A percentile compares a stretch with the other conserved stretches of the same genome.
Evolutionary conservation across 2,329 filamentous ascomycete genomes (phyloP).

Genomic region (Elsinoe batatas): DNA sequence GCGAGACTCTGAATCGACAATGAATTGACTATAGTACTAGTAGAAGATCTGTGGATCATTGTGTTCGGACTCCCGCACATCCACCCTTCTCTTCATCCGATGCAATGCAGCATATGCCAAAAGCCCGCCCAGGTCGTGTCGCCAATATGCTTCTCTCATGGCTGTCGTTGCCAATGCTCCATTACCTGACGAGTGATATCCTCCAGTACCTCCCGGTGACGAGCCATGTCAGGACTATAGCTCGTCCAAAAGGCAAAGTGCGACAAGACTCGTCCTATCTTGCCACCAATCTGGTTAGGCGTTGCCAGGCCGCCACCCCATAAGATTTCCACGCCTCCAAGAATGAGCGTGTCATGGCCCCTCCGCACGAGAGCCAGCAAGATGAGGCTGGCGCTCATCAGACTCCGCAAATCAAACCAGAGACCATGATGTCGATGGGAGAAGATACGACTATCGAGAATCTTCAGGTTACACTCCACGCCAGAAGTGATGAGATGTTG

Average conservation of each 20-base stretch:
- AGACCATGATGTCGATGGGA: conserved; percentile 26
- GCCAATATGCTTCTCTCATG: no score
- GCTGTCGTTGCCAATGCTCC: no score
- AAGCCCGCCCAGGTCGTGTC: no score
- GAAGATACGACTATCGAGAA: conserved; percentile 20
- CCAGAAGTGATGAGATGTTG: conserved; percentile 19
- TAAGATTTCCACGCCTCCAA: conserved; percentile 7
- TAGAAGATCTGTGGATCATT: no score
- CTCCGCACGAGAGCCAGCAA: conserved; percentile 21
- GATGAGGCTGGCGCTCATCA: conserved; percentile 20
- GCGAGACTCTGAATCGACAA: no score
- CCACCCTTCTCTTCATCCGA: no score
- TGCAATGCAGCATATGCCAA: no score
- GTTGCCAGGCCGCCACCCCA: background rate
- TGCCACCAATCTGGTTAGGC: conserved; percentile 3
- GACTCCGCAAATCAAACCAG: conserved; percentile 24
- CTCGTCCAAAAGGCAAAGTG: conserved; percentile 12
- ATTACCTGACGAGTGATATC: background rate
- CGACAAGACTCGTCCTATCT: conserved; percentile 12
- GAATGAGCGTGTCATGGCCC: conserved; percentile 18
- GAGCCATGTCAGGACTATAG: conserved; percentile 11
- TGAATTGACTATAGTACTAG: no score
- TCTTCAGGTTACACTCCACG: conserved; percentile 23
- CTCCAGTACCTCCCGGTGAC: conserved; percentile 14
- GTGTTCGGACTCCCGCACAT: no score